These are phyloP conservation scores for Davidsoniella neocaledoniae DNA, from an alignment of 2,329 filamentous ascomycete species.

Conservation along the genomic window DNA sequence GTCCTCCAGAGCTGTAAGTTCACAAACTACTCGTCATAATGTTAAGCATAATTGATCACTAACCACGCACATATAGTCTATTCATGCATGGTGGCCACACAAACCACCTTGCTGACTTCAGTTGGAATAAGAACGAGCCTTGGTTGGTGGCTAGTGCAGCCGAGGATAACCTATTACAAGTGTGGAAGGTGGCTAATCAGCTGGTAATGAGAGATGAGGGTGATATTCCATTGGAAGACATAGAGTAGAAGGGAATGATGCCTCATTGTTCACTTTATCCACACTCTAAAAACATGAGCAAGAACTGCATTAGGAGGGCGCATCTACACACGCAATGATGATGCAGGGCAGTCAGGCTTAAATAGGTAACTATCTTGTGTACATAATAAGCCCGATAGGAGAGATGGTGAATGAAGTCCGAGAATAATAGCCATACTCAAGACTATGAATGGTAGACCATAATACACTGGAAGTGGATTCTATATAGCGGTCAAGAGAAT, in stretches of 20 bases:
- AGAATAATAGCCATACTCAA: too few species aligned
- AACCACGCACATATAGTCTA: constrained; percentile 33
- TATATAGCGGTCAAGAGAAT: too few species aligned
- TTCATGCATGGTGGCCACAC: constrained; percentile 99
- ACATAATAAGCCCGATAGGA: too few species aligned
- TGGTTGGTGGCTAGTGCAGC: constrained; percentile 94
- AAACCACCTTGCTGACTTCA: constrained; percentile 90
- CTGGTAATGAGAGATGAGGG: constrained; percentile 65
- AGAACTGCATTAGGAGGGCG: not conserved
- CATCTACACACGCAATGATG: too few species aligned
- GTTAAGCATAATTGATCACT: constrained; percentile 10
- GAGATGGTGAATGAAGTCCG: too few species aligned
- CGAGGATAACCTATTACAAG: constrained; percentile 91
- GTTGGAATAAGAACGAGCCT: constrained; percentile 91
- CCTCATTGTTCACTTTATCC: too few species aligned
- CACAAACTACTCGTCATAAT: not conserved
- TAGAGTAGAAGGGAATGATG: constrained; percentile 25
- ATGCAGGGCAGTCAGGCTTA: too few species aligned
- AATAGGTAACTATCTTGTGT: too few species aligned
- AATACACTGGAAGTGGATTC: too few species aligned
- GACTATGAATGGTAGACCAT: too few species aligned
- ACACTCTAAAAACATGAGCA: not conserved
- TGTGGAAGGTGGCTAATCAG: constrained; percentile 74
- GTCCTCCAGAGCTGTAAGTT: constrained; percentile 78
- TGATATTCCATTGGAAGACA: constrained; percentile 59